Evolutionary conservation across 202 grass and related monocot species (phyloP), one percentile per base, ranked within the genome.

Genomic region (Schoenoplectus triqueter): DNA sequence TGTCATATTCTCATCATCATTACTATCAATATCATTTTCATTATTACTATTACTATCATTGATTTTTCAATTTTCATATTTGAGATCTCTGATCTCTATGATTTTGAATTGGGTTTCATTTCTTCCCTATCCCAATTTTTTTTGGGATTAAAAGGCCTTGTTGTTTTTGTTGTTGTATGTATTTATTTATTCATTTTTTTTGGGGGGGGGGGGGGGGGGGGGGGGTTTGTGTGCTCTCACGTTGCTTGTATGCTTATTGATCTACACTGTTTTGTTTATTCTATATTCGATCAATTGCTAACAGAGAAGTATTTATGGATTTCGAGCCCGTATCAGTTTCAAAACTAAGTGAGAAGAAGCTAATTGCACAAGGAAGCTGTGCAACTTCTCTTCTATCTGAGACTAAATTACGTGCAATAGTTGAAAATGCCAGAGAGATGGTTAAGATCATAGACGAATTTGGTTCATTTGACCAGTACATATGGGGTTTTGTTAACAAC

Each of bases 271-370:
- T 39, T 73, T 9, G 18, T 50, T 73, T 9, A 10, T 21, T 3
- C 31, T 1, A n/a, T 21, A 44, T 69, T 10, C 51, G 8, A 69
- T 82, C 52, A 50, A 5, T 68, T 66, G 15, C 68, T 31, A 44
- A 68, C 85, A 98, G 96, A 88, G 91, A 99, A 76, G 91, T 92
- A 88, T 99, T 96, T 84, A 92, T 94, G 93, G 91, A 95, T 87
- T 99, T 99, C 70, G 93, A 99, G n/a, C 96, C 96, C 49, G 55
- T 84, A 31, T 86, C 64, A 15, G 91, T 96, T 65, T 94, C 93
- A 11, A 94, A 99, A 92, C 80, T 99, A 82, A 99, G 88, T 52
- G 93, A 99, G 56, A 99, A 89, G 81, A 99, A 94, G 73, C 86
- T 96, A 74, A 85, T 94, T 66, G 87, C 86, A 50, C 86, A 90